A percentile compares a stretch with the other conserved stretches of the same genome.
These are phyloP conservation scores for Trametes cingulata DNA, from an alignment of 768 basidiomycete genomes.

Conservation along the genomic window DNA sequence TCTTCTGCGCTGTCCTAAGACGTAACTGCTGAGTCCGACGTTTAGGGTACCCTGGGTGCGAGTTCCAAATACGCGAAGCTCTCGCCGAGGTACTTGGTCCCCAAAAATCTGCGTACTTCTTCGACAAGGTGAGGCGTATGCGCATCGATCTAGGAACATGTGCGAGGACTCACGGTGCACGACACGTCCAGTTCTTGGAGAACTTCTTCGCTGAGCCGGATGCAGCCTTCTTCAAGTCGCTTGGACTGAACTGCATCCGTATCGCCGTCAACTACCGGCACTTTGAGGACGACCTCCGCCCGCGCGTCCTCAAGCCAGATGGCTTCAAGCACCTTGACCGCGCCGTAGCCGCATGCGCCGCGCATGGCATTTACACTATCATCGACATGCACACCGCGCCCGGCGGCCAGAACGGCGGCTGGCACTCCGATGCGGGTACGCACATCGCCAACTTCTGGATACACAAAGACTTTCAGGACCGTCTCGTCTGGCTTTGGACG, in stretches of 20 bases:
- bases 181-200: constrained; percentile 62
- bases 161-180: not conserved
- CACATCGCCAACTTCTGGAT: constrained; percentile 78
- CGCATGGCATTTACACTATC: constrained; percentile 79
- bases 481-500: constrained; percentile 75
- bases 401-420: constrained; percentile 75
- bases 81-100: constrained; percentile 62
- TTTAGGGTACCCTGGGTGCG: constrained; percentile 77
- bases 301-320: constrained; percentile 70
- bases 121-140: constrained; percentile 63
- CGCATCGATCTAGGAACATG: not conserved
- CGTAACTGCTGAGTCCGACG: not conserved
- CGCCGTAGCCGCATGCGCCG: constrained; percentile 73
- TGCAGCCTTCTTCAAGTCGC: constrained; percentile 73
- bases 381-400: constrained; percentile 80
- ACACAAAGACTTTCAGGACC: constrained; percentile 85
- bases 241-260: constrained; percentile 82
- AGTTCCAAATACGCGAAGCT: constrained; percentile 72
- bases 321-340: constrained; percentile 86
- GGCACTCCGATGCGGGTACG: constrained; percentile 75
- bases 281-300: constrained; percentile 82
- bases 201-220: constrained; percentile 82
- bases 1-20: not conserved
- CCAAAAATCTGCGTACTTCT: constrained; percentile 73
- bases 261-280: constrained; percentile 75